These are phyloP conservation scores for Fusarium poae DNA, from an alignment of 2,329 filamentous ascomycete genomes.

Conservation along the genomic window DNA sequence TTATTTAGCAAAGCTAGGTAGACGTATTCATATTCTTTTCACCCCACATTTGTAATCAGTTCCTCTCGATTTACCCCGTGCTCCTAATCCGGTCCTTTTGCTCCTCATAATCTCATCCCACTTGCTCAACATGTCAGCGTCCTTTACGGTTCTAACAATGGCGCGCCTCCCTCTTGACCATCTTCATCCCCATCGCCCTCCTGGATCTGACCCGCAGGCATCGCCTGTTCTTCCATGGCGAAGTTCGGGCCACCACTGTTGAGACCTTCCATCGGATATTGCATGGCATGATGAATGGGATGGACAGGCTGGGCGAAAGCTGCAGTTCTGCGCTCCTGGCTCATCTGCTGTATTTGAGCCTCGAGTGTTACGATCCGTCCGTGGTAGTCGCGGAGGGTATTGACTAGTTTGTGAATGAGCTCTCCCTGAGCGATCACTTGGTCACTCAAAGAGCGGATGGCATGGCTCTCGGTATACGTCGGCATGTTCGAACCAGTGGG, in stretches of 20 bases:
- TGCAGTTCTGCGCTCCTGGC: neutral
- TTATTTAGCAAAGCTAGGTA: conserved; percentile 16
- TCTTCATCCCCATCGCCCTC: neutral
- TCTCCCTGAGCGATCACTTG: neutral
- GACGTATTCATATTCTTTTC: neutral
- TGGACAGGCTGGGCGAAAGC: neutral
- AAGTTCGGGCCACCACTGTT: neutral
- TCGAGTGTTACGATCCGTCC: neutral
- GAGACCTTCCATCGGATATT: conserved; percentile 8
- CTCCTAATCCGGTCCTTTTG: neutral
- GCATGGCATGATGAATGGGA: neutral
- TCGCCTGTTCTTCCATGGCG: neutral
- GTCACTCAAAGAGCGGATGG: neutral
- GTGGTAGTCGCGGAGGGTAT: neutral
- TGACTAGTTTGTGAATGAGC: neutral
- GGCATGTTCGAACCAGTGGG: neutral
- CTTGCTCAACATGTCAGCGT: neutral
- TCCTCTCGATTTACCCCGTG: neutral
- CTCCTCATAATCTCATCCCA: neutral
- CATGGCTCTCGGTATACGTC: neutral
- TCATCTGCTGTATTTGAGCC: neutral
- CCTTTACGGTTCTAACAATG: neutral
- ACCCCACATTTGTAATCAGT: neutral
- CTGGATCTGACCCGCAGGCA: conserved; percentile 20
- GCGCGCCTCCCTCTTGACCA: neutral